Conservation (phyloP, 2,329 filamentous ascomycete genomes). For the Sporothrix curviconia region DNA sequence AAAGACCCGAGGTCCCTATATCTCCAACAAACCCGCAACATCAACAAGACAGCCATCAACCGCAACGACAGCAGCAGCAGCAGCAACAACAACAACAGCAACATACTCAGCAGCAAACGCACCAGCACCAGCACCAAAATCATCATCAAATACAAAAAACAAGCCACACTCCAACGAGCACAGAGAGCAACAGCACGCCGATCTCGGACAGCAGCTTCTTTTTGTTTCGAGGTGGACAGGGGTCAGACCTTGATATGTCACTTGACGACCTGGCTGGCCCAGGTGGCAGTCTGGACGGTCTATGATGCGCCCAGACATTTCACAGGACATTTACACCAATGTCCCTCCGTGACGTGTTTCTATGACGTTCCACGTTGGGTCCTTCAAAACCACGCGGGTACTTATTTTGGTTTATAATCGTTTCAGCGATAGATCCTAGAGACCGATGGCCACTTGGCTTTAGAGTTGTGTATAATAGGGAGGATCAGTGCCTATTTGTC, state of each 20-base stretch:
- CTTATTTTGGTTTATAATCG: no score
- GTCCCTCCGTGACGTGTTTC: no score
- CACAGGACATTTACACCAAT: no score
- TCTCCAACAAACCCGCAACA: slow-evolving; percentile 1
- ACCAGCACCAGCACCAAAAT: background rate
- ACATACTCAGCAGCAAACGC: background rate
- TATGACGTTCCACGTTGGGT: no score
- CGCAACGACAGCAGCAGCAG: slow-evolving; percentile 7
- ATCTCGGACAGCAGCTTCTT: slow-evolving; percentile 11
- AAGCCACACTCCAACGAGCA: background rate
- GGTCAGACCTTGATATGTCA: slow-evolving; percentile 12
- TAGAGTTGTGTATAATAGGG: no score
- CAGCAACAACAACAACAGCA: background rate
- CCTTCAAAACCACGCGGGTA: no score
- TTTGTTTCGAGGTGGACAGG: background rate
- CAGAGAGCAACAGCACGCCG: slow-evolving; percentile 4
- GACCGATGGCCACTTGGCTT: no score
- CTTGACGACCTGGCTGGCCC: slow-evolving; percentile 23
- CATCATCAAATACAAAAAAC: background rate
- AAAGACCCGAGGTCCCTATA: background rate
- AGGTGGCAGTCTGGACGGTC: slow-evolving; percentile 24
- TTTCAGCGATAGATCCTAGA: no score
- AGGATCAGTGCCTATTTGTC: no score
- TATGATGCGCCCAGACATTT: slow-evolving; percentile 8
- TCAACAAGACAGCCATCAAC: slow-evolving; percentile 7